Evolutionary conservation across 345 rosid genomes (phyloP).

Genomic region (Euphorbia tirucalli): DNA sequence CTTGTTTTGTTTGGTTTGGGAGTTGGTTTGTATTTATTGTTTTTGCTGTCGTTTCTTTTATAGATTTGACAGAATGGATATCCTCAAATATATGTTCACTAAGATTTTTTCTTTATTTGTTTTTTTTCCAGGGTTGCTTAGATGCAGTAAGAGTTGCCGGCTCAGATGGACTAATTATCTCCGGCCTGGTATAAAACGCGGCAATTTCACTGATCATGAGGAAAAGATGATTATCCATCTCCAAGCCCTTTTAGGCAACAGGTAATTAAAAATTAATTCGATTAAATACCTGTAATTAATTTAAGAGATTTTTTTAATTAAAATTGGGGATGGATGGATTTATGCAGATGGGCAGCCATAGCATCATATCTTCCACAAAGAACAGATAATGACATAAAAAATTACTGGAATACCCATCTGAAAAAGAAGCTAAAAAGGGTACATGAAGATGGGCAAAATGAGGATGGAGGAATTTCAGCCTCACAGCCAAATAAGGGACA

Average conservation of each 20-base stretch:
- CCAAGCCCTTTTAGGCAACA: constrained; percentile 18
- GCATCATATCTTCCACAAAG: constrained; percentile 94
- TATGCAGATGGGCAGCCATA: constrained; percentile 91
- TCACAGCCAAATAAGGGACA: constrained; percentile 50
- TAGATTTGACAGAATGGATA: not conserved
- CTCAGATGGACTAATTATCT: constrained; percentile 21
- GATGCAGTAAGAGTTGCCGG: constrained; percentile 22
- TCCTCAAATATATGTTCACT: not conserved
- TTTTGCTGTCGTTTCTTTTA: not conserved
- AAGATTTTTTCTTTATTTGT: constrained; percentile 1
- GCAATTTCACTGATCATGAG: constrained; percentile 16
- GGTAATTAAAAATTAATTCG: not conserved
- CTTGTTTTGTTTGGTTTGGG: no score
- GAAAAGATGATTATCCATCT: constrained; percentile 16
- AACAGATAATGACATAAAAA: constrained; percentile 90
- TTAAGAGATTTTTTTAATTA: not conserved
- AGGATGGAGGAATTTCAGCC: constrained; percentile 37
- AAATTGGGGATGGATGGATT: not conserved
- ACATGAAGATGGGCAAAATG: constrained; percentile 33
- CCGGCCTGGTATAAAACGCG: constrained; percentile 17
- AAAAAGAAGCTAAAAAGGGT: constrained; percentile 70
- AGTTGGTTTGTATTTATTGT: constrained; percentile 46
- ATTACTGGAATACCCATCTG: constrained; percentile 89
- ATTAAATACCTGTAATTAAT: not conserved
- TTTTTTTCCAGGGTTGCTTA: constrained; percentile 15